These are phyloP conservation scores for Phlyctochytrium arcticum DNA, from an alignment of 192 early-diverging fungal genomes.

Conservation along the genomic window DNA sequence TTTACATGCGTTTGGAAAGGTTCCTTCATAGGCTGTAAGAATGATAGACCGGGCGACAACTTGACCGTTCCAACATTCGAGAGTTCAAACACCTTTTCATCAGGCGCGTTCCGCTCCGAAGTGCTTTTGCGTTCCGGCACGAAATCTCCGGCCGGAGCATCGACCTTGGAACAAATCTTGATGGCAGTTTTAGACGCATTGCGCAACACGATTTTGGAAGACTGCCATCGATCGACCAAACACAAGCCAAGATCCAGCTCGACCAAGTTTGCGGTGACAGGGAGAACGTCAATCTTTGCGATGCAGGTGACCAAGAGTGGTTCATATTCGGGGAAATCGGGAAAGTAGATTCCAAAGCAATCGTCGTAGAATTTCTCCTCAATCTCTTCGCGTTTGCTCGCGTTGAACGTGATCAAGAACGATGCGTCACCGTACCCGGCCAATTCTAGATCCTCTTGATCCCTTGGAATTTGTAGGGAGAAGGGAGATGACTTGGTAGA, in stretches of 20 bases:
- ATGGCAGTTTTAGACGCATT: background rate
- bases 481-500: too few species aligned
- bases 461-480: background rate
- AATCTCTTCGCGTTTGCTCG: background rate
- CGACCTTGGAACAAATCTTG: too few species aligned
- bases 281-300: background rate
- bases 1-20: background rate
- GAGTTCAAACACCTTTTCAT: too few species aligned
- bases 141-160: too few species aligned
- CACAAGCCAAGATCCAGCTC: background rate
- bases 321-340: background rate
- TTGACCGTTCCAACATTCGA: background rate
- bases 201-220: background rate
- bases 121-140: too few species aligned
- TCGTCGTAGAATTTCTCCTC: background rate
- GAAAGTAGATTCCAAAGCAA: background rate
- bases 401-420: background rate
- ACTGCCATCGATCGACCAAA: background rate
- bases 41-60: background rate
- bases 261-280: background rate
- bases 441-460: background rate
- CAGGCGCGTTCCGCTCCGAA: too few species aligned
- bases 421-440: background rate
- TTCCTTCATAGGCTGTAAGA: background rate
- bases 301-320: background rate